Evolutionary conservation across 1,139 yeast genomes (phyloP).

Genomic region (Magnusiomyces paraingens): DNA sequence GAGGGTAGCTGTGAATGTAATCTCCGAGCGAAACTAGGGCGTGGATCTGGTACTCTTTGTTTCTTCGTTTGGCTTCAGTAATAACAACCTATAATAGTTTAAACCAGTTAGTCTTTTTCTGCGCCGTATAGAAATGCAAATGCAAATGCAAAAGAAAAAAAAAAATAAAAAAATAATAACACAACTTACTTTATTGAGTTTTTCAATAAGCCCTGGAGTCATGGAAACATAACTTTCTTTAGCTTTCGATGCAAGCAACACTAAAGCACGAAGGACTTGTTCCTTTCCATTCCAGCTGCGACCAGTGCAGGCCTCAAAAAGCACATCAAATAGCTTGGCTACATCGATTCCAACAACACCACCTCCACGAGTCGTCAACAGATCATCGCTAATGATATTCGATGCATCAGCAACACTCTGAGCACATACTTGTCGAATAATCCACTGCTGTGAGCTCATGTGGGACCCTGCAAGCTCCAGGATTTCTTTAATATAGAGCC

Average conservation of each 20-base stretch:
- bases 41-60: constrained; percentile 52
- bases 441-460: constrained; percentile 51
- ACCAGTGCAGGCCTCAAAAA: constrained; percentile 64
- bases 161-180: not conserved
- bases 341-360: constrained; percentile 20
- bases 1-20: constrained; percentile 26
- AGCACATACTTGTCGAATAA: constrained; percentile 66
- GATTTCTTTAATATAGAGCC: constrained; percentile 69
- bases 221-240: constrained; percentile 16
- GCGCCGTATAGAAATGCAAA: too few species aligned
- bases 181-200: constrained; percentile 4
- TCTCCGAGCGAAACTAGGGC: constrained; percentile 27
- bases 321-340: constrained; percentile 43
- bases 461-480: constrained; percentile 41
- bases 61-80: constrained; percentile 62
- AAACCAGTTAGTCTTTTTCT: constrained; percentile 28
- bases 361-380: constrained; percentile 25
- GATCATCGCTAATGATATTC: constrained; percentile 27
- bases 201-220: constrained; percentile 1
- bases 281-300: constrained; percentile 91
- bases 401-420: constrained; percentile 60
- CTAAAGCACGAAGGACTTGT: constrained; percentile 60
- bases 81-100: constrained; percentile 40
- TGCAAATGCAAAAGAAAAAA: not conserved
- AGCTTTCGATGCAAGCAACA: constrained; percentile 46